Evolutionary conservation across 2,329 filamentous ascomycete genomes (phyloP).

Genomic region (Neonectria coccinea): DNA sequence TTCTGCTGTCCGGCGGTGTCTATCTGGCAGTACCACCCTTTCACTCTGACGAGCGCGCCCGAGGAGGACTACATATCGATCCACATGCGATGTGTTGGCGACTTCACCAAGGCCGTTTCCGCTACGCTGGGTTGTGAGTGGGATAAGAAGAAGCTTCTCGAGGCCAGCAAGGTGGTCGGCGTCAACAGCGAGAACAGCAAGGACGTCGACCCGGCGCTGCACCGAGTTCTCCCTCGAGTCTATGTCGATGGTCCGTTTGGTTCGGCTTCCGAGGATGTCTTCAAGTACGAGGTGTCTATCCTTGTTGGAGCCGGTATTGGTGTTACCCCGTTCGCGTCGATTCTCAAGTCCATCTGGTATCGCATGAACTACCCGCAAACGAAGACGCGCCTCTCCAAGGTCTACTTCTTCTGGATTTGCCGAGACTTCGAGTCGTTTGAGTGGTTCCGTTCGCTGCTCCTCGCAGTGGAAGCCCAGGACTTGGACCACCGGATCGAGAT

Average conservation of each 20-base stretch:
- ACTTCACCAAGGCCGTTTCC: slow-evolving; percentile 80
- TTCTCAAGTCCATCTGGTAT: slow-evolving; percentile 94
- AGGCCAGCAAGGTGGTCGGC: slow-evolving; percentile 75
- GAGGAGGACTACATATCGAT: slow-evolving; percentile 93
- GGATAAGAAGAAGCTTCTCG: slow-evolving; percentile 57
- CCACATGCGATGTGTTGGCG: slow-evolving; percentile 84
- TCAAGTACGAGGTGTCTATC: slow-evolving; percentile 85
- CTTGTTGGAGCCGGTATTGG: slow-evolving; percentile 87
- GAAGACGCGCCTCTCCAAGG: slow-evolving; percentile 83
- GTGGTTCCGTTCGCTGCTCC: slow-evolving; percentile 86
- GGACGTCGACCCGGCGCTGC: slow-evolving; percentile 74
- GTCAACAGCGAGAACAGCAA: slow-evolving; percentile 68
- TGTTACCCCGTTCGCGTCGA: slow-evolving; percentile 87
- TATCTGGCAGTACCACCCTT: slow-evolving; percentile 90
- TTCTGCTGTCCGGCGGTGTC: slow-evolving; percentile 88
- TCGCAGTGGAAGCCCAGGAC: slow-evolving; percentile 89
- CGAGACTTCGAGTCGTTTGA: slow-evolving; percentile 89
- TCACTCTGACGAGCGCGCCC: slow-evolving; percentile 86
- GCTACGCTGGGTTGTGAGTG: slow-evolving; percentile 81
- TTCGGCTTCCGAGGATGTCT: slow-evolving; percentile 87
- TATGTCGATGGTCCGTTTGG: slow-evolving; percentile 90
- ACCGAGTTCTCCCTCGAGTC: slow-evolving; percentile 79
- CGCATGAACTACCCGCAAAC: slow-evolving; percentile 88
- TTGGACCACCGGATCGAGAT: slow-evolving; percentile 88
- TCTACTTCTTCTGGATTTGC: slow-evolving; percentile 95